phyloP scores from a whole-genome alignment of 805 yeast genomes.

The Alloascoidea africana region DNA sequence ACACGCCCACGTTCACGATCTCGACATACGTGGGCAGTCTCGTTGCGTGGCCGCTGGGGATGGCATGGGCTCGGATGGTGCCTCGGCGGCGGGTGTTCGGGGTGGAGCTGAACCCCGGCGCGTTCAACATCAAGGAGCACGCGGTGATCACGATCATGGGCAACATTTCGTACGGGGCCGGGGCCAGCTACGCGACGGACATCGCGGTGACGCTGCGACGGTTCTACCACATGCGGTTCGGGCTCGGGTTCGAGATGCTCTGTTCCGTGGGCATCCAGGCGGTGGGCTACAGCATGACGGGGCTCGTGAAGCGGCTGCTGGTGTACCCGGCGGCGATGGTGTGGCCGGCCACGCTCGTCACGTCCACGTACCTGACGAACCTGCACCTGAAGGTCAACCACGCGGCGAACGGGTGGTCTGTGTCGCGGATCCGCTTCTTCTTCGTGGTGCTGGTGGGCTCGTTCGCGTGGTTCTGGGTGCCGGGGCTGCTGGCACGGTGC shows the following conservation, averaged over 20 bases:
- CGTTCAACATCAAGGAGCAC: constrained; percentile 51
- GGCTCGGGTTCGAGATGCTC: constrained; percentile 39
- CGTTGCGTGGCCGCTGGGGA: constrained; percentile 51
- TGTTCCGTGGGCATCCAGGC: constrained; percentile 41
- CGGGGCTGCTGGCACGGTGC: constrained; percentile 42
- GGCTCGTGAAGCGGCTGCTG: constrained; percentile 39
- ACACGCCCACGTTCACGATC: constrained; percentile 37
- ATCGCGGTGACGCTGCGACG: constrained; percentile 34
- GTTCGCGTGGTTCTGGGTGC: constrained; percentile 44
- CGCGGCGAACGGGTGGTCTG: constrained; percentile 45
- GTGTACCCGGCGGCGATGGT: constrained; percentile 52
- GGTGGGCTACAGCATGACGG: constrained; percentile 56
- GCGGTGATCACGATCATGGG: constrained; percentile 39
- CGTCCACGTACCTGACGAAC: constrained; percentile 39
- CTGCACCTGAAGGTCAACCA: constrained; percentile 33
- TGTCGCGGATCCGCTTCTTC: constrained; percentile 36
- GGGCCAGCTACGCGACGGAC: constrained; percentile 42
- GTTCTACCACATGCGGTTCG: constrained; percentile 27
- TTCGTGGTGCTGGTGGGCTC: constrained; percentile 21
- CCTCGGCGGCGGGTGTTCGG: constrained; percentile 20
- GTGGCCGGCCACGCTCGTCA: constrained; percentile 57
- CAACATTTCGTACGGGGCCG: constrained; percentile 23
- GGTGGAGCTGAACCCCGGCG: constrained; percentile 38
- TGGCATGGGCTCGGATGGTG: constrained; percentile 24
- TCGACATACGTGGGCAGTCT: constrained; percentile 42